Evolutionary conservation across 2,329 filamentous ascomycete genomes (phyloP).

Genomic region (Cercospora berteroae): DNA sequence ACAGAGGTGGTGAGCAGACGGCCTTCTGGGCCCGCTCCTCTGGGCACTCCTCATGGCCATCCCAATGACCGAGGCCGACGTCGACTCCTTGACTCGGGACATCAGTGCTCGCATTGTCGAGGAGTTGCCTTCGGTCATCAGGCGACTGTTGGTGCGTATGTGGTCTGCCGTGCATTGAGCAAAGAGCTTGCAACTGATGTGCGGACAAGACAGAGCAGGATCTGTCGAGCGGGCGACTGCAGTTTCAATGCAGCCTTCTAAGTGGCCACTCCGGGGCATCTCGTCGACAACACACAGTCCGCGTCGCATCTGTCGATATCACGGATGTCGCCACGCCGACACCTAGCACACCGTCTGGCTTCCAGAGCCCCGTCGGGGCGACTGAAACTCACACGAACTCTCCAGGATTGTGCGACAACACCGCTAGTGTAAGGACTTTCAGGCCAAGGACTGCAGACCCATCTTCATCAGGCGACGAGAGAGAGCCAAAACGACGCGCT

Average conservation of each 20-base stretch:
- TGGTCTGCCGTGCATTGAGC: neutral
- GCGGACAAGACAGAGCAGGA: constrained; percentile 7
- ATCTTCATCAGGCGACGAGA: constrained; percentile 17
- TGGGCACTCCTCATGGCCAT: neutral
- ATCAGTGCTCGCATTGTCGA: constrained; percentile 23
- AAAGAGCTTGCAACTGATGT: neutral
- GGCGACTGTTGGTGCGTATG: constrained; percentile 15
- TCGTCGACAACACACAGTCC: constrained; percentile 14
- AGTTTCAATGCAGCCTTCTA: constrained; percentile 24
- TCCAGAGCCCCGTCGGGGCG: constrained; percentile 7
- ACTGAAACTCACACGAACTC: neutral
- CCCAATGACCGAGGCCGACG: constrained; percentile 12
- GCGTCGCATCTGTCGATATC: constrained; percentile 23
- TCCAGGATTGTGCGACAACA: neutral
- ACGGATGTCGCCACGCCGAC: constrained; percentile 15
- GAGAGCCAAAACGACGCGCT: constrained; percentile 45
- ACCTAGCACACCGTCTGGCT: constrained; percentile 2
- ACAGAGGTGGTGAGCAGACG: neutral
- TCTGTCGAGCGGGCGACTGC: constrained; percentile 18
- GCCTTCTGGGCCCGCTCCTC: neutral
- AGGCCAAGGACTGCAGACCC: constrained; percentile 7
- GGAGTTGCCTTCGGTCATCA: constrained; percentile 19
- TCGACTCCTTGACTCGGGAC: constrained; percentile 22
- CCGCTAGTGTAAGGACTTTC: constrained; percentile 9
- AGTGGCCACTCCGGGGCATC: constrained; percentile 11